phyloP scores from a whole-genome alignment of 2,329 filamentous ascomycete genomes.

The Hansfordia pulvinata region DNA sequence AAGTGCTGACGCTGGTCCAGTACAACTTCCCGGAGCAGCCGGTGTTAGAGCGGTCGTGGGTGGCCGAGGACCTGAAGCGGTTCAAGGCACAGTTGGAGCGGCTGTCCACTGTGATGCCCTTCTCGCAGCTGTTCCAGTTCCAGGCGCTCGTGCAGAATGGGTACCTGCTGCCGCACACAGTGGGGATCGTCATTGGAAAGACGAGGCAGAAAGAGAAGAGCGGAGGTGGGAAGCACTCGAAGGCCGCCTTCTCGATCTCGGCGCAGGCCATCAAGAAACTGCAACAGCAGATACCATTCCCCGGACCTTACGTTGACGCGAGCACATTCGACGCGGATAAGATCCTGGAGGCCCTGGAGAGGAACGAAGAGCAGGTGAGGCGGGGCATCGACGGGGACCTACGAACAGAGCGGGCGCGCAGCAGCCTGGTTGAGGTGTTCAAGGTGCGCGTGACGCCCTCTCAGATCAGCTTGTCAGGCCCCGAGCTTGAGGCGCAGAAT shows the following conservation, averaged over 20 bases:
- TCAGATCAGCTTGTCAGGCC: constrained; percentile 41
- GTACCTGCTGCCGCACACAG: constrained; percentile 41
- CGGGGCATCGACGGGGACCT: constrained; percentile 10
- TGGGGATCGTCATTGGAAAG: too few relatives aligned
- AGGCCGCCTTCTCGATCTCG: constrained; percentile 32
- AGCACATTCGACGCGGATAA: constrained; percentile 18
- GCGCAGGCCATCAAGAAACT: constrained; percentile 39
- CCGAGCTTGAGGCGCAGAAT: constrained; percentile 55
- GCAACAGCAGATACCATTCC: constrained; percentile 35
- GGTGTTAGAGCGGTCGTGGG: constrained; percentile 6
- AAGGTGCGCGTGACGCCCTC: constrained; percentile 47
- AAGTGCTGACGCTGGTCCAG: constrained; percentile 11
- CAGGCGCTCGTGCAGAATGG: constrained; percentile 50
- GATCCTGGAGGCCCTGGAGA: constrained; percentile 19
- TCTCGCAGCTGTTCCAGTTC: constrained; percentile 45
- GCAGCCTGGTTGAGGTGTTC: constrained; percentile 35
- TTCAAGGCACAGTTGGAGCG: constrained; percentile 19
- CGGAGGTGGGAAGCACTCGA: too few relatives aligned
- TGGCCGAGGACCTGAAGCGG: constrained; percentile 10
- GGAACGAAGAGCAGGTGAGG: constrained; percentile 25
- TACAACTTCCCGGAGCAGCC: constrained; percentile 9
- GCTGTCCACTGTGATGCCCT: constrained; percentile 26
- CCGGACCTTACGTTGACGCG: constrained; percentile 34
- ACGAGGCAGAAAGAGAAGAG: too few relatives aligned
- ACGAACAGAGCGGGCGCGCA: constrained; percentile 13